Percentiles rank a stretch among this genome's conserved stretches.
These are phyloP conservation scores for Pestalotiopsis sp. DNA, from an alignment of 2,329 filamentous ascomycete species.

Conservation along the genomic window DNA sequence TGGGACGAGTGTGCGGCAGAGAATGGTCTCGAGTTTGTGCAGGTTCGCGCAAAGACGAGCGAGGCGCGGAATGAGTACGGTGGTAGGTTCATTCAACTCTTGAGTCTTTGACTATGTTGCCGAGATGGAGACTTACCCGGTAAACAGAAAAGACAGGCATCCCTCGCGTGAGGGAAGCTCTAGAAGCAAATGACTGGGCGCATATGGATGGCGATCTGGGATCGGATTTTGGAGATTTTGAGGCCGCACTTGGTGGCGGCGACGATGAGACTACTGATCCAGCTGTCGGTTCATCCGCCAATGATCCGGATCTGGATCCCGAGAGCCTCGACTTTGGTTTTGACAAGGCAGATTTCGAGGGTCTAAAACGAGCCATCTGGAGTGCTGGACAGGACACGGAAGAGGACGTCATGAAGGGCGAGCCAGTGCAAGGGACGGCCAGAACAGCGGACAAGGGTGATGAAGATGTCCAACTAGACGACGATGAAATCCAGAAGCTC, in stretches of 20 bases:
- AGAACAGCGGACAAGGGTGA: constrained; percentile 15
- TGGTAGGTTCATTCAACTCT: constrained; percentile 42
- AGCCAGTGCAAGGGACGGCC: constrained; percentile 17
- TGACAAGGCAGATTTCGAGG: constrained; percentile 56
- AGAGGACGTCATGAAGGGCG: constrained; percentile 22
- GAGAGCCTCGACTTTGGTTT: constrained; percentile 56
- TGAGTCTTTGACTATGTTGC: neutral
- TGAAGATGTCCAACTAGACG: constrained; percentile 42
- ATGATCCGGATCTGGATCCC: constrained; percentile 39
- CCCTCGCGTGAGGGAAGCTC: constrained; percentile 60
- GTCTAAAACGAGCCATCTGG: constrained; percentile 56
- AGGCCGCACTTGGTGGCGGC: constrained; percentile 29
- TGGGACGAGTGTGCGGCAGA: constrained; percentile 66
- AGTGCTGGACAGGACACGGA: constrained; percentile 33
- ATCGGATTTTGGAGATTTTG: constrained; percentile 38
- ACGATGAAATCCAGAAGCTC: constrained; percentile 60
- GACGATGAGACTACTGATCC: constrained; percentile 28
- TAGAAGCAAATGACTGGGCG: constrained; percentile 70
- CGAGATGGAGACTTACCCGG: neutral
- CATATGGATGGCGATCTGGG: constrained; percentile 34
- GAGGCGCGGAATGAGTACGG: constrained; percentile 60
- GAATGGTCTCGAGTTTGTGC: constrained; percentile 65
- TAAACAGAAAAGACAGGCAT: constrained; percentile 60
- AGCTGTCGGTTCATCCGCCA: constrained; percentile 26
- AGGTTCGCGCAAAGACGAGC: constrained; percentile 44